These are phyloP conservation scores for Clonostachys rosea DNA, from an alignment of 2,329 filamentous ascomycete genomes.

Conservation along the genomic window DNA sequence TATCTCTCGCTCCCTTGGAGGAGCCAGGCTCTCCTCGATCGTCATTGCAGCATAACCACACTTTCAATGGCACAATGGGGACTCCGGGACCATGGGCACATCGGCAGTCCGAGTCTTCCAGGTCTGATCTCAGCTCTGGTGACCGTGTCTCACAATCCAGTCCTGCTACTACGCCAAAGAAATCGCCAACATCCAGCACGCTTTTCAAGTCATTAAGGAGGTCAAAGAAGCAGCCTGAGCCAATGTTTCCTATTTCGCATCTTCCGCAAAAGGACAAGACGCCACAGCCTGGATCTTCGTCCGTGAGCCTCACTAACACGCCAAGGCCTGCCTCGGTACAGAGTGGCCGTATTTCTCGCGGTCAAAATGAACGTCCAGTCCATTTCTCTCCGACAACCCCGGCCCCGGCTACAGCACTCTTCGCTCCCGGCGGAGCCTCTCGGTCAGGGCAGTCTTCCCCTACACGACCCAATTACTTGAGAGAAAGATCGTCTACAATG, in stretches of 20 bases:
- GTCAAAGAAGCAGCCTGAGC: conserved; percentile 67
- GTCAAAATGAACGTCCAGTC: conserved; percentile 1
- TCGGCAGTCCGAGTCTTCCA: conserved; percentile 68
- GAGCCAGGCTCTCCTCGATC: conserved; percentile 38
- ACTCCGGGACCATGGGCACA: conserved; percentile 29
- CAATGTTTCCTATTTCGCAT: conserved; percentile 80
- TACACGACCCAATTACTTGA: conserved; percentile 53
- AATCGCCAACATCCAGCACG: conserved; percentile 58
- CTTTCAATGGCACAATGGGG: conserved; percentile 37
- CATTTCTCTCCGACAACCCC: conserved; percentile 10
- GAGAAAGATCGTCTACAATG: conserved; percentile 84
- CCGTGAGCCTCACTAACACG: conserved; percentile 33
- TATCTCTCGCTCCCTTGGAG: conserved; percentile 41
- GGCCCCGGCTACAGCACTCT: conserved; percentile 45
- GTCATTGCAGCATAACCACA: conserved; percentile 17
- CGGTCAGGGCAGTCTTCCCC: conserved; percentile 65
- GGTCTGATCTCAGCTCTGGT: conserved; percentile 78
- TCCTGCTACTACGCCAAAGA: conserved; percentile 56
- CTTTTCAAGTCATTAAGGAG: conserved; percentile 76
- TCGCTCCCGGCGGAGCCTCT: conserved; percentile 20
- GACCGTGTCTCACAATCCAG: conserved; percentile 58
- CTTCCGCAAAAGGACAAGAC: conserved; percentile 69
- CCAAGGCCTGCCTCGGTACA: conserved; percentile 27
- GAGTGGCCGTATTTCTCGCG: conserved; percentile 8
- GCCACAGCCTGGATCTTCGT: conserved; percentile 28